These are phyloP conservation scores for Solanum appendiculatum DNA, from an alignment of 257 asterid species.

Conservation along the genomic window DNA sequence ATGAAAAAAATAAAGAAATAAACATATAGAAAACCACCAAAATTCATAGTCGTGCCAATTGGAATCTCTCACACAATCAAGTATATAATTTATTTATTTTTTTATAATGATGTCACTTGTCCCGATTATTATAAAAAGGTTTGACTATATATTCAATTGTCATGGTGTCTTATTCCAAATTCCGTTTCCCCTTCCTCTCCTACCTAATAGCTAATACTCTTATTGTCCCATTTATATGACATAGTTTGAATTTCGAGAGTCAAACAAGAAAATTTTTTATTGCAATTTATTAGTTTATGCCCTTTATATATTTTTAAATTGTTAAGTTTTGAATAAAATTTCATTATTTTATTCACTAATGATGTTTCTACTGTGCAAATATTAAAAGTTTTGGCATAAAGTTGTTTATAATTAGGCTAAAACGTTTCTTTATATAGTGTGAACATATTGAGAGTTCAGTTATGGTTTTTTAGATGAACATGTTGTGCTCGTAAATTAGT, in stretches of 20 bases:
- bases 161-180: background rate
- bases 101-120: background rate
- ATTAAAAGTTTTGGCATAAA: background rate
- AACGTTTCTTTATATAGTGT: background rate
- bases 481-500: background rate
- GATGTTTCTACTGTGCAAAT: background rate
- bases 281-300: too few relatives aligned
- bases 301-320: background rate
- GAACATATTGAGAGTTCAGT: background rate
- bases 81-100: background rate
- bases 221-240: accelerated
- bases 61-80: background rate
- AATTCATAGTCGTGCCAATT: background rate
- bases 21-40: background rate
- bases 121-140: background rate
- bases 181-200: background rate
- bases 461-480: background rate
- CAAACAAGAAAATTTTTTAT: too few relatives aligned
- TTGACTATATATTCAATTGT: background rate
- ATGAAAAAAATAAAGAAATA: too few relatives aligned
- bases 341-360: background rate
- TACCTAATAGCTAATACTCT: too few relatives aligned
- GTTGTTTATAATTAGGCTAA: background rate
- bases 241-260: too few relatives aligned
- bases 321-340: background rate